These are phyloP conservation scores for Lepidium africanum DNA, from an alignment of 345 rosid genomes.

Conservation along the genomic window DNA sequence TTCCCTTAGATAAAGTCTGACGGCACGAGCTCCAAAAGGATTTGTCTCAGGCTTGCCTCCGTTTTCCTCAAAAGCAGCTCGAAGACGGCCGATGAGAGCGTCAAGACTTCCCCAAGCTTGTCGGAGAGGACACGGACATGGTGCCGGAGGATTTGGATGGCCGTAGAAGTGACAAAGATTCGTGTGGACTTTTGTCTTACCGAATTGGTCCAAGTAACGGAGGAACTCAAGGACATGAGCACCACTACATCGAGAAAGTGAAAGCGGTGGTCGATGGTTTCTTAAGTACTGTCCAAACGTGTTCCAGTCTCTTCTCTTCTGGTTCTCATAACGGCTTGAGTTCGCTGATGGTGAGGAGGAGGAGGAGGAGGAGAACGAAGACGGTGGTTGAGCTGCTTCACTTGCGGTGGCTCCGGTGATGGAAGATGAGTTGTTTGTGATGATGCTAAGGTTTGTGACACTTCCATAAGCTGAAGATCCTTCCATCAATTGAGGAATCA, in stretches of 20 bases:
- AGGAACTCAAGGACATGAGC: conserved; percentile 70
- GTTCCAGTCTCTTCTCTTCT: conserved; percentile 75
- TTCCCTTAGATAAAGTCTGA: conserved; percentile 57
- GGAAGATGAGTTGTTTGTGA: conserved; percentile 28
- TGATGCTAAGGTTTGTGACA: conserved; percentile 16
- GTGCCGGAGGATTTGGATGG: conserved; percentile 58
- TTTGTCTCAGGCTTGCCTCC: conserved; percentile 64
- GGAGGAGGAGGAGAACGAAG: conserved; percentile 19
- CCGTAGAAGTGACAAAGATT: conserved; percentile 58
- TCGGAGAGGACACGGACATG: conserved; percentile 67
- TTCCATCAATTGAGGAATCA: conserved; percentile 28
- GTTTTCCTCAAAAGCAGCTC: conserved; percentile 64
- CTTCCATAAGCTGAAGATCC: conserved; percentile 19
- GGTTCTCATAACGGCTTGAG: conserved; percentile 64
- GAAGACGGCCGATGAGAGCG: conserved; percentile 59
- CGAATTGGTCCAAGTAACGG: conserved; percentile 65
- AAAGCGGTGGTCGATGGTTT: conserved; percentile 57
- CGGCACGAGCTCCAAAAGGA: conserved; percentile 64
- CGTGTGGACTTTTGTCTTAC: conserved; percentile 64
- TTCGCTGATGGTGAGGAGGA: conserved; percentile 34
- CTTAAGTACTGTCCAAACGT: conserved; percentile 59
- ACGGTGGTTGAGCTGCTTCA: conserved; percentile 14
- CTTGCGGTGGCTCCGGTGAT: conserved; percentile 6
- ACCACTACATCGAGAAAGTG: conserved; percentile 51
- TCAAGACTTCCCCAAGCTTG: conserved; percentile 81